Evolutionary conservation across 2,329 filamentous ascomycete species (phyloP).

Genomic region (Dothideomycetidae sp.): DNA sequence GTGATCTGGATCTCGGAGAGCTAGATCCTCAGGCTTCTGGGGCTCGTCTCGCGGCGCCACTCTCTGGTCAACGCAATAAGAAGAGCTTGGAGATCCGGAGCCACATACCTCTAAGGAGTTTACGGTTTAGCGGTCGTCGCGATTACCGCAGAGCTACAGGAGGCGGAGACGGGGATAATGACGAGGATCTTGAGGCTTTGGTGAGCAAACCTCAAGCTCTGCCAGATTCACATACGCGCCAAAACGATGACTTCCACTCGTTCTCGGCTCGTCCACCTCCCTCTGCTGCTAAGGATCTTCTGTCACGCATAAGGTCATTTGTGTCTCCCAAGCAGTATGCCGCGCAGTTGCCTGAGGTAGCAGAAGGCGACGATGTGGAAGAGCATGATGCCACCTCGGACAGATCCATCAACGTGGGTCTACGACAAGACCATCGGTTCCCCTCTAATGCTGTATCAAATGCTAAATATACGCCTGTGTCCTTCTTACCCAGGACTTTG

Average conservation of each 20-base stretch:
- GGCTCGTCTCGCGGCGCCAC: constrained; percentile 16
- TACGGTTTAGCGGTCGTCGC: constrained; percentile 35
- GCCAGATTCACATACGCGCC: constrained; percentile 45
- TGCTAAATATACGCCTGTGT: constrained; percentile 92
- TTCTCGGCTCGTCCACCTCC: constrained; percentile 25
- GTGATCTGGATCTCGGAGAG: constrained; percentile 65
- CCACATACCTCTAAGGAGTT: constrained; percentile 54
- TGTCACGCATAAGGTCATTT: constrained; percentile 9
- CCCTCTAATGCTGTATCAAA: constrained; percentile 89
- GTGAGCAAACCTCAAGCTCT: constrained; percentile 41
- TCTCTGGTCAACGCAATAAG: constrained; percentile 19
- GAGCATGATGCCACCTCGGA: constrained; percentile 50
- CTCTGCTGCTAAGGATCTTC: not conserved
- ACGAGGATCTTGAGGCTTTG: constrained; percentile 51
- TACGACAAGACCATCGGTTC: constrained; percentile 58
- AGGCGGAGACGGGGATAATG: constrained; percentile 41
- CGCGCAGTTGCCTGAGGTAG: constrained; percentile 13
- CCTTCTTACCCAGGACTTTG: constrained; percentile 81
- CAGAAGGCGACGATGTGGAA: constrained; percentile 31
- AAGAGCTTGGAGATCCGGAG: constrained; percentile 30
- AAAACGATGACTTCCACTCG: constrained; percentile 59
- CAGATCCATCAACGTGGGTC: constrained; percentile 62
- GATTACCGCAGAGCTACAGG: constrained; percentile 15
- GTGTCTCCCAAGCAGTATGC: constrained; percentile 18
- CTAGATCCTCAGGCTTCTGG: constrained; percentile 47